Conservation (phyloP, 352 stramenopile species). For the Phytophthora meadii region DNA sequence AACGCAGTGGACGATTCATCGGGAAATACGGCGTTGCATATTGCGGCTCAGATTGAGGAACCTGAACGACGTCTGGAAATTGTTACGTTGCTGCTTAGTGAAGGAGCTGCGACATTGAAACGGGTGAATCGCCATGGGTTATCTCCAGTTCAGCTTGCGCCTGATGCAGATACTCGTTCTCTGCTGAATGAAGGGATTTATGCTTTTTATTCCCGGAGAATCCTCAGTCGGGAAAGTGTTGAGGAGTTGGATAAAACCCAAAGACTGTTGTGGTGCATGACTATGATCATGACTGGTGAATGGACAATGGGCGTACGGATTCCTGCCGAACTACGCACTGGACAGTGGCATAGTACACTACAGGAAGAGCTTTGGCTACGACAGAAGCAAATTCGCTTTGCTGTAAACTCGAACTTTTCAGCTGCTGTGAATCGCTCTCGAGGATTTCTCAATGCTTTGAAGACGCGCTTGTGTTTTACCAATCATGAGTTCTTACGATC, state of each 20-base stretch:
- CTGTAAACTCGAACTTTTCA: slow-evolving; percentile 50
- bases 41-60: slow-evolving; percentile 63
- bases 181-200: slow-evolving; percentile 64
- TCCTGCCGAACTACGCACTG: slow-evolving; percentile 42
- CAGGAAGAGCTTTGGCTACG: slow-evolving; percentile 68
- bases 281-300: slow-evolving; percentile 62
- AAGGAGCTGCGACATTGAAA: slow-evolving; percentile 55
- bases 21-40: slow-evolving; percentile 68
- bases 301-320: slow-evolving; percentile 42
- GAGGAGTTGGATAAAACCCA: slow-evolving; percentile 8
- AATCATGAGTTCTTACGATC: slow-evolving; percentile 14
- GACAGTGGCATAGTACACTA: slow-evolving; percentile 66
- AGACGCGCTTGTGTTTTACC: slow-evolving; percentile 36
- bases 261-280: slow-evolving; percentile 64
- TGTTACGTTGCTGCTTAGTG: slow-evolving; percentile 55
- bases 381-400: slow-evolving; percentile 59
- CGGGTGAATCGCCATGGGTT: slow-evolving; percentile 62
- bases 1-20: slow-evolving; percentile 58
- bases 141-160: slow-evolving; percentile 53
- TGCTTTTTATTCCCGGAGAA: slow-evolving; percentile 43
- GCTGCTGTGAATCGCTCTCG: slow-evolving; percentile 50
- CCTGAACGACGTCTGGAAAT: slow-evolving; percentile 53
- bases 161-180: slow-evolving; percentile 27
- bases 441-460: slow-evolving; percentile 71
- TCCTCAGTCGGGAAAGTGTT: not conserved